Base-by-base conservation (phyloP, 352 stramenopile genomes). In the Pythium apleroticum region DNA sequence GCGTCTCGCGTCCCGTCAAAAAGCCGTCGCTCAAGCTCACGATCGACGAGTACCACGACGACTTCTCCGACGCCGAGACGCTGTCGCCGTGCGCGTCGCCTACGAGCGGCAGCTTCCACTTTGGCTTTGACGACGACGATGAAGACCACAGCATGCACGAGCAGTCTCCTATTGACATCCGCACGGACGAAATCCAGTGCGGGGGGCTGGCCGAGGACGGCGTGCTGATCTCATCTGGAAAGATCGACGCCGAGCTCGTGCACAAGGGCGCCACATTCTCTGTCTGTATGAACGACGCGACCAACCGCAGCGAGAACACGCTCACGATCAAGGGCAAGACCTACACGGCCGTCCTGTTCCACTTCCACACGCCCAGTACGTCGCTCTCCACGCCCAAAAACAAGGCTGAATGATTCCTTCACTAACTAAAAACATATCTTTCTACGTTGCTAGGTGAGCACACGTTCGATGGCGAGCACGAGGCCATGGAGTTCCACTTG, bases 401-500 rank as follows among this genome's bases (percentile, higher is more conserved):
- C 10, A n/a, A 57, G 8, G 33, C 45, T 56, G 41, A 52, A 55
- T 20, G 9, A 5, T n/a, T n/a, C n/a, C n/a, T n/a, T n/a, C n/a
- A n/a, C n/a, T n/a, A n/a, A n/a, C n/a, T n/a, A n/a, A n/a, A n/a
- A n/a, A n/a, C n/a, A n/a, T n/a, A n/a, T n/a, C n/a, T n/a, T n/a
- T n/a, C n/a, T n/a, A n/a, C n/a, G 14, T 20, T 17, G 31, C n/a
- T 24, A 81, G 77, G 76, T 55, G 84, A 92, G 60, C 84, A 92
- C 74, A 92, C 79, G 20, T 49, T 92, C 52, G 71, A 90, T 27
- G 80, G 78, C 24, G 58, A 87, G 24, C 66, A 65, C 11, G 63
- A 76, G 27, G 75, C 60, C 30, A 86, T 92, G 73, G 80, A 88
- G 64, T 68, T 92, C 52, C 84, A 92, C 60, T 57, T 92, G 46